Base-by-base conservation (phyloP, 192 early-diverging fungal species). In the Coemansia sp. region DNA sequence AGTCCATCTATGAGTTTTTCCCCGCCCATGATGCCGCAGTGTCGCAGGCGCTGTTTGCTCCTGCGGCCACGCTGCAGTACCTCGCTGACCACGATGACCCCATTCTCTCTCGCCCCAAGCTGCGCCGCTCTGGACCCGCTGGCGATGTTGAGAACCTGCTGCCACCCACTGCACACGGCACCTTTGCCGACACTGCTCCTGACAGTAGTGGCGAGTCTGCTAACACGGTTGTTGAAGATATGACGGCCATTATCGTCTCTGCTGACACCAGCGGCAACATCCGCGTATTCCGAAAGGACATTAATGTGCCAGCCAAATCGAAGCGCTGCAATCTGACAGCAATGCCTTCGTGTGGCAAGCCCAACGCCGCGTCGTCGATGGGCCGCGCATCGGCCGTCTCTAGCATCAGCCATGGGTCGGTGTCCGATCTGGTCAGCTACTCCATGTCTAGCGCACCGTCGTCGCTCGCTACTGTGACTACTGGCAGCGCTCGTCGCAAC, bases 231-330 rank as follows among this genome's bases (percentile, higher is more conserved):
- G 71, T 77, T 57, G 67, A 85, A 43, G 73, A 74, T 45, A 70
- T 67, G 61, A 71, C 77, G 6, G 70, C 77, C 12, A 90, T 91
- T 7, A 90, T 91, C 37, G 77, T 89, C 26, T 84, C 87, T 8
- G 82, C 88, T 11, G 89, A 89, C 61, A 79, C 83, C 13, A 67
- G 72, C 52, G 89, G 88, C 36, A 65, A 65, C 53, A 88, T 91
- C 59, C 82, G 86, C 33, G 86, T 91, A 13, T 91, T 86, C 76
- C 79, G 89, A 57, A 83, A 85, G 34, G 89, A 90, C 59, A 84
- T 80, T 25, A 82, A 82, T 48, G 61, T 71, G 41, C 64, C 43
- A 8, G 52, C 52, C 6, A 13, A 23, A 10, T 11, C 48, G 23
- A 52, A 52, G 48, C 48, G 48, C 48, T 9, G 11, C n/a, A 26